Conservation (phyloP, 2,329 filamentous ascomycete genomes). For the Monosporascus sp. region DNA sequence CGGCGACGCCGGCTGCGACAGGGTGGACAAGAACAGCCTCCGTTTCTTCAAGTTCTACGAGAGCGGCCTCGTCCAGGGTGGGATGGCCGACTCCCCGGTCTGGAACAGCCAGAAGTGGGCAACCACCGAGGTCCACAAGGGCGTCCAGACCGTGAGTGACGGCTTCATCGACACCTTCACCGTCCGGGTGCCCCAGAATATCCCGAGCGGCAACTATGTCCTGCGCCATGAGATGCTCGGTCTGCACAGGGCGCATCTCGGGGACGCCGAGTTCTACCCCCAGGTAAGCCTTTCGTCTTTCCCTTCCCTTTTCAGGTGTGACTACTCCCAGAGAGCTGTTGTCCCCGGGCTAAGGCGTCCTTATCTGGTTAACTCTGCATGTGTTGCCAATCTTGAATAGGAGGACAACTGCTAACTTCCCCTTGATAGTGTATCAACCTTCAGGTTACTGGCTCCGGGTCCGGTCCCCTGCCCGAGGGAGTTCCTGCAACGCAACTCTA, state of each 20-base stretch:
- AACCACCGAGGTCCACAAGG: conserved; percentile 36
- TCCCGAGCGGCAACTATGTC: conserved; percentile 24
- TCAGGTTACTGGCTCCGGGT: conserved; percentile 13
- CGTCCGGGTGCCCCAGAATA: conserved; percentile 18
- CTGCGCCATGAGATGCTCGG: conserved; percentile 22
- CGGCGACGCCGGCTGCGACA: conserved; percentile 23
- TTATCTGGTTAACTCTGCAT: not conserved
- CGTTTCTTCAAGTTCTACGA: conserved; percentile 27
- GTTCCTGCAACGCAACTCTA: conserved; percentile 11
- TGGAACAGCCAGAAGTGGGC: conserved; percentile 39
- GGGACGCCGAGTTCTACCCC: conserved; percentile 18
- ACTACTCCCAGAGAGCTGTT: too few species aligned
- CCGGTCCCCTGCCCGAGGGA: conserved; percentile 9
- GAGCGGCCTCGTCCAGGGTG: conserved; percentile 21
- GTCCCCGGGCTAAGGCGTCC: too few species aligned
- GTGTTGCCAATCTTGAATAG: not conserved
- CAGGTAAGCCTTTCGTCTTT: conserved; percentile 9
- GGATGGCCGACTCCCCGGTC: conserved; percentile 30
- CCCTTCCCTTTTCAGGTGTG: too few species aligned
- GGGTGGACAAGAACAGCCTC: conserved; percentile 24
- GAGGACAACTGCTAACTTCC: conserved; percentile 3
- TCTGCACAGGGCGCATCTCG: conserved; percentile 17
- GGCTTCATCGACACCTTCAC: conserved; percentile 36
- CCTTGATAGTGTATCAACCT: conserved; percentile 18
- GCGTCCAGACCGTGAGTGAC: conserved; percentile 38